Conservation (phyloP, 1,139 yeast species). For the Taphrina sp. region DNA sequence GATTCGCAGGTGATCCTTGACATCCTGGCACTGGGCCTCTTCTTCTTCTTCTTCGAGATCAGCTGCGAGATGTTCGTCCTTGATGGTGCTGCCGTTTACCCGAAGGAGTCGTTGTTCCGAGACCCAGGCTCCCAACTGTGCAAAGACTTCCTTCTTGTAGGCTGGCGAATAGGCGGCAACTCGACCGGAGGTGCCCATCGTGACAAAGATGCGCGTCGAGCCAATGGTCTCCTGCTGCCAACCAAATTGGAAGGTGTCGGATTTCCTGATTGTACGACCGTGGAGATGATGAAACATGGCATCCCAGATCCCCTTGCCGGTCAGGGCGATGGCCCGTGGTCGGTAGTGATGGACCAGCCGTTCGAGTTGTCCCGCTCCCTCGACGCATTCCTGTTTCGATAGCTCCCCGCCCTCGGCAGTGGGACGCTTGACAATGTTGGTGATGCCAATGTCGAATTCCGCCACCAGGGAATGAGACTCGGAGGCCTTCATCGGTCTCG, state of each 20-base stretch:
- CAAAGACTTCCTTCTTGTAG: constrained; percentile 56
- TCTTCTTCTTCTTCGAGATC: too few species aligned
- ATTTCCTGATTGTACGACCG: constrained; percentile 38
- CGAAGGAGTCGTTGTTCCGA: too few species aligned
- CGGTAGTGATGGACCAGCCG: constrained; percentile 47
- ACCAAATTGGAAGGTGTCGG: constrained; percentile 54
- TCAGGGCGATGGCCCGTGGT: constrained; percentile 55
- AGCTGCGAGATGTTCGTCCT: too few species aligned
- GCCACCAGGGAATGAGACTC: constrained; percentile 44
- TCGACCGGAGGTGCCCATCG: constrained; percentile 77
- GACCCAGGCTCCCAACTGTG: constrained; percentile 42
- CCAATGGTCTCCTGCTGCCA: constrained; percentile 44
- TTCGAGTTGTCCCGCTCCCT: constrained; percentile 57
- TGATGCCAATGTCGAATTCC: constrained; percentile 59
- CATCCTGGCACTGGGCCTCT: too few species aligned
- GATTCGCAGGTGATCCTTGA: too few species aligned
- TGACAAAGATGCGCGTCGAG: constrained; percentile 50
- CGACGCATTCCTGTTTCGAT: constrained; percentile 53
- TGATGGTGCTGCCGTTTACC: too few species aligned
- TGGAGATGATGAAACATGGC: constrained; percentile 49
- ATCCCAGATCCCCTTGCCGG: constrained; percentile 84
- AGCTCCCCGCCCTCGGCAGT: constrained; percentile 62
- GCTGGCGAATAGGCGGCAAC: constrained; percentile 55
- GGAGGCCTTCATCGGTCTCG: constrained; percentile 15
- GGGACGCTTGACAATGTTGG: constrained; percentile 67